These are phyloP conservation scores for Calonectria crousiana DNA, from an alignment of 2,329 filamentous ascomycete genomes.

Conservation along the genomic window DNA sequence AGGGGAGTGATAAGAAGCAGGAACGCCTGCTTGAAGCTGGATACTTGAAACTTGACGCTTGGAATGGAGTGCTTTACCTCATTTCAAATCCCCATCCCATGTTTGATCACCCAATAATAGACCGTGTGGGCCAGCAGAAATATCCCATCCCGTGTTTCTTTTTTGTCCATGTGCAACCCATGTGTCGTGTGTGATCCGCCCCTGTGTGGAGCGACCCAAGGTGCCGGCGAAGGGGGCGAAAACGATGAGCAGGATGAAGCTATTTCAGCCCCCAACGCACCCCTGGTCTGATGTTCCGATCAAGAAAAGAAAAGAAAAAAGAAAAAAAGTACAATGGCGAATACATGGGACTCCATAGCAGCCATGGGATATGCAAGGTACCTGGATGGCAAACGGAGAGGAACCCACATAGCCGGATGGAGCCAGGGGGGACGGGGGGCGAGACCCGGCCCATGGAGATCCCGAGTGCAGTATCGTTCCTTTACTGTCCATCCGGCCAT, in stretches of 20 bases:
- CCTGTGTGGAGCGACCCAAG: neutral
- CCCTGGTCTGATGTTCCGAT: constrained; percentile 20
- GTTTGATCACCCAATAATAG: neutral
- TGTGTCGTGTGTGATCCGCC: constrained; percentile 3
- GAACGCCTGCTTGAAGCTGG: constrained; percentile 23
- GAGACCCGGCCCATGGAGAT: constrained; percentile 30
- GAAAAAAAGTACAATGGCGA: neutral
- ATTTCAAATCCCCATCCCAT: constrained; percentile 6
- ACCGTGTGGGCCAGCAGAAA: constrained; percentile 16
- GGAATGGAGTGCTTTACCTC: constrained; percentile 1
- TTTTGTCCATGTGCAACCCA: constrained; percentile 16
- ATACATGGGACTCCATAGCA: constrained; percentile 1
- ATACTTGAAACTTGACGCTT: neutral
- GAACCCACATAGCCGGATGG: constrained; percentile 19
- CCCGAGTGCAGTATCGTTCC: constrained; percentile 11
- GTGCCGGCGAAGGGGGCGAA: neutral
- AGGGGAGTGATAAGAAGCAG: constrained; percentile 35
- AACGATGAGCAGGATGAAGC: constrained; percentile 8
- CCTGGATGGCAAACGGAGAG: constrained; percentile 21
- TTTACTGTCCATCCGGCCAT: neutral
- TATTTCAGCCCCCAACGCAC: constrained; percentile 21
- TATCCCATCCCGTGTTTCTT: constrained; percentile 18
- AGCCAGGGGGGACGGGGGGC: constrained; percentile 22
- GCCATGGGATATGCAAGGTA: constrained; percentile 18
- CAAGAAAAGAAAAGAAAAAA: constrained; percentile 5